Evolutionary conservation across 352 stramenopile species (phyloP).

Genomic region (Pythium grandisporangium): DNA sequence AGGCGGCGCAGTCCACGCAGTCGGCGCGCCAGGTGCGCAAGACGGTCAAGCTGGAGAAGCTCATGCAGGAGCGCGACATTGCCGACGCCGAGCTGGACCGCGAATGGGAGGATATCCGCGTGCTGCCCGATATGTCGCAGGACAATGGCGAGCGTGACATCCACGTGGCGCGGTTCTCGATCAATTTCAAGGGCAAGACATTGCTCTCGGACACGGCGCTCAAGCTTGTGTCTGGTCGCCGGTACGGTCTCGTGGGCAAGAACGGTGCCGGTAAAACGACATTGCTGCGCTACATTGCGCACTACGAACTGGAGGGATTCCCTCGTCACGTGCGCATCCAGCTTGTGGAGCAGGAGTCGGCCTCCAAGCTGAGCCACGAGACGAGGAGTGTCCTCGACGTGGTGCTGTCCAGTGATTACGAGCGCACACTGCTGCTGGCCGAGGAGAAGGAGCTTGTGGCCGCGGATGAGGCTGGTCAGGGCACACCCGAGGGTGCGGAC

Average conservation of each 20-base stretch:
- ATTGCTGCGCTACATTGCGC: constrained; percentile 92
- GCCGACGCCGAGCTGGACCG: constrained; percentile 57
- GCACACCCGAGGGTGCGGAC: constrained; percentile 45
- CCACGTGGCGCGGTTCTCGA: constrained; percentile 77
- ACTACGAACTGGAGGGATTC: constrained; percentile 96
- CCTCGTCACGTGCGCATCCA: constrained; percentile 93
- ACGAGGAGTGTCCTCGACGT: constrained; percentile 89
- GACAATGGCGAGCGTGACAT: constrained; percentile 85
- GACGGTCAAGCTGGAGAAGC: constrained; percentile 54
- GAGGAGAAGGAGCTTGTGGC: constrained; percentile 91
- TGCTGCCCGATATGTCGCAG: constrained; percentile 62
- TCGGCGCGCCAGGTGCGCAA: constrained; percentile 78
- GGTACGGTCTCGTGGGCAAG: constrained; percentile 93
- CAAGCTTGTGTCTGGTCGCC: constrained; percentile 74
- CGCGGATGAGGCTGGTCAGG: no score
- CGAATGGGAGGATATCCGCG: constrained; percentile 70
- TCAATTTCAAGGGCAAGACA: constrained; percentile 89
- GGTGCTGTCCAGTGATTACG: constrained; percentile 92
- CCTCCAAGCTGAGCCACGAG: constrained; percentile 73
- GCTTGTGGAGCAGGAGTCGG: constrained; percentile 93
- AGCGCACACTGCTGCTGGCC: constrained; percentile 85
- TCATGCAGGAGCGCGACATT: constrained; percentile 45
- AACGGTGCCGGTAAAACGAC: constrained; percentile 93
- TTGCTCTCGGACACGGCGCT: constrained; percentile 81
- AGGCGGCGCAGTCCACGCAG: constrained; percentile 60